Evolutionary conservation across 306 rosid genomes (phyloP).

Genomic region (Pterocarpus macrocarpus): DNA sequence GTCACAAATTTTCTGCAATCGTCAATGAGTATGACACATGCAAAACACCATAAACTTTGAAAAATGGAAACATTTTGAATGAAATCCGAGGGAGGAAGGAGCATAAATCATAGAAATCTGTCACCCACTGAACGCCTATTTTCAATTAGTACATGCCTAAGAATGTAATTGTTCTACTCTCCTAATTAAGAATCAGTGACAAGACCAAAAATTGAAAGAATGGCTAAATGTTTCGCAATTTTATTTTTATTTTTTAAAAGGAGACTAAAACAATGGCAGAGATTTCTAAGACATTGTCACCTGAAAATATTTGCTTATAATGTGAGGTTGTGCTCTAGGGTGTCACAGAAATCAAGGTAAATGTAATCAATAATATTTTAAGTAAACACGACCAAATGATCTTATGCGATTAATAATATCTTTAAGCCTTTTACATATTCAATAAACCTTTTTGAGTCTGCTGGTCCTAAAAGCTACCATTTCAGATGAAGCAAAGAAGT

Average conservation of each 20-base stretch:
- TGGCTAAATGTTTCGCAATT: too few relatives aligned
- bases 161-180: background rate
- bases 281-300: too few relatives aligned
- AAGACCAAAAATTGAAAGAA: too few relatives aligned
- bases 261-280: background rate
- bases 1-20: conserved; percentile 2
- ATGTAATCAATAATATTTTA: background rate
- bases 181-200: too few relatives aligned
- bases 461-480: conserved; percentile 34
- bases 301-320: too few relatives aligned
- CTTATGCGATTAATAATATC: background rate
- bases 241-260: too few relatives aligned
- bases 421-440: background rate
- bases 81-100: background rate
- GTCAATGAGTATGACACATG: too few relatives aligned
- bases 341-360: conserved; percentile 32
- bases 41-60: conserved; percentile 18
- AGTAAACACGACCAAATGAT: too few relatives aligned
- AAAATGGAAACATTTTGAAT: background rate
- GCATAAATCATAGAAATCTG: background rate
- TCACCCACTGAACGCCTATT: background rate
- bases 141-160: background rate
- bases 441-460: background rate
- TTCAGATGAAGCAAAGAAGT: conserved; percentile 26
- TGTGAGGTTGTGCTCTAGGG: background rate